Percentiles rank a stretch among this genome's conserved stretches.
Conservation (phyloP, 2,329 filamentous ascomycete species). For the Boeremia exigua region DNA sequence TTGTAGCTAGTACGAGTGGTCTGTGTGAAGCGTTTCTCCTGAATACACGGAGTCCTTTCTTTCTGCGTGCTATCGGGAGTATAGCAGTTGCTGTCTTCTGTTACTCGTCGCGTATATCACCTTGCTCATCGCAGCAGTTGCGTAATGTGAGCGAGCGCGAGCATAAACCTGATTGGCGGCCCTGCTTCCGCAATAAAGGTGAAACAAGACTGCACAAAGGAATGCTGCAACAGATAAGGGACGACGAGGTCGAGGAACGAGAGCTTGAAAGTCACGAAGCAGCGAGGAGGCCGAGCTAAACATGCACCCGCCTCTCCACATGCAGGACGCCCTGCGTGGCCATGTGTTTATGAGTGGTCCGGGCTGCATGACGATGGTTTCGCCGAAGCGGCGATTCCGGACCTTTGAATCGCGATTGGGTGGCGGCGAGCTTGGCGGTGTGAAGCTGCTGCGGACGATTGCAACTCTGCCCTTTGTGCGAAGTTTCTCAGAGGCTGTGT, state of each 20-base stretch:
- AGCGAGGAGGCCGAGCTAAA: constrained; percentile 11
- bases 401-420: constrained; percentile 13
- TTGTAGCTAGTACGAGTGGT: not conserved
- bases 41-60: not conserved
- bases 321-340: constrained; percentile 14
- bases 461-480: not conserved
- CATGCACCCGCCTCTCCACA: constrained; percentile 11
- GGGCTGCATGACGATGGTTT: constrained; percentile 8
- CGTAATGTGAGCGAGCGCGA: constrained; percentile 1
- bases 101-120: constrained; percentile 4
- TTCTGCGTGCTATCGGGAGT: constrained; percentile 8
- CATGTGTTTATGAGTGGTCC: constrained; percentile 14
- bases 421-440: constrained; percentile 13
- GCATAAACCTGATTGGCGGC: constrained; percentile 4
- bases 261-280: constrained; percentile 3
- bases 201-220: constrained; percentile 13
- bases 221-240: not conserved
- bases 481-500: not conserved
- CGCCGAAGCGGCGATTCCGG: constrained; percentile 10
- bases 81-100: constrained; percentile 14
- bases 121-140: constrained; percentile 15
- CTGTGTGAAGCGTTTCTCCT: not conserved
- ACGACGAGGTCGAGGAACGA: not conserved
- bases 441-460: constrained; percentile 9
- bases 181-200: not conserved